These are phyloP conservation scores for Deinandra increscens DNA, from an alignment of 129 eudicot species.

Conservation along the genomic window DNA sequence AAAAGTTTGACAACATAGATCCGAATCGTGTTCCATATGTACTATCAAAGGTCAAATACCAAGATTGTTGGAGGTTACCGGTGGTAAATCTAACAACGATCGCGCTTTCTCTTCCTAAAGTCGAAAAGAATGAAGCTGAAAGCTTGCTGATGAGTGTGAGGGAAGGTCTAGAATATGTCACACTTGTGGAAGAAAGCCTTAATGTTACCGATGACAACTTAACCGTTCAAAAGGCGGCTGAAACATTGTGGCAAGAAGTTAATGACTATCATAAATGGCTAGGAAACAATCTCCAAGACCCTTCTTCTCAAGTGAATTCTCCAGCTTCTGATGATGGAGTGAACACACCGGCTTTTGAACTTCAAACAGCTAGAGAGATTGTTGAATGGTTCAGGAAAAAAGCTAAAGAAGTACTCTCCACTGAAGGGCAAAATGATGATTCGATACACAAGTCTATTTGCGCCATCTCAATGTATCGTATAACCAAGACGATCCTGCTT, in stretches of 20 bases:
- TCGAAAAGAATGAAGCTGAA: neutral
- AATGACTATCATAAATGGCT: neutral
- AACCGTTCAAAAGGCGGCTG: neutral
- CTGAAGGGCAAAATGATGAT: neutral
- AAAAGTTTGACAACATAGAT: neutral
- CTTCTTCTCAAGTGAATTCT: neutral
- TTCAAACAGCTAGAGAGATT: too few species aligned
- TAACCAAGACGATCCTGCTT: neutral
- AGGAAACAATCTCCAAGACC: neutral
- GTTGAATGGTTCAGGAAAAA: neutral
- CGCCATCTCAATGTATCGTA: neutral
- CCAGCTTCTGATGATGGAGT: too few species aligned
- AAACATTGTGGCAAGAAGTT: conserved; percentile 6
- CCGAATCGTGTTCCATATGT: neutral
- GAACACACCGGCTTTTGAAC: too few species aligned
- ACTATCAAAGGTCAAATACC: neutral
- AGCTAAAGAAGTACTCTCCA: neutral
- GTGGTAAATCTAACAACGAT: conserved; percentile 14
- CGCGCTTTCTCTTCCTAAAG: neutral
- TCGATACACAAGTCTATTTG: neutral
- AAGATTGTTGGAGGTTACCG: neutral
- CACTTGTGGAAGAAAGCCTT: conserved; percentile 5
- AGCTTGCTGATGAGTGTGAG: neutral
- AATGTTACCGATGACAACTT: neutral
- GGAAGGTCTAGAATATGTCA: conserved; percentile 12